Evolutionary conservation across 805 yeast genomes (phyloP).

Genomic region (Lipomyces kockii): DNA sequence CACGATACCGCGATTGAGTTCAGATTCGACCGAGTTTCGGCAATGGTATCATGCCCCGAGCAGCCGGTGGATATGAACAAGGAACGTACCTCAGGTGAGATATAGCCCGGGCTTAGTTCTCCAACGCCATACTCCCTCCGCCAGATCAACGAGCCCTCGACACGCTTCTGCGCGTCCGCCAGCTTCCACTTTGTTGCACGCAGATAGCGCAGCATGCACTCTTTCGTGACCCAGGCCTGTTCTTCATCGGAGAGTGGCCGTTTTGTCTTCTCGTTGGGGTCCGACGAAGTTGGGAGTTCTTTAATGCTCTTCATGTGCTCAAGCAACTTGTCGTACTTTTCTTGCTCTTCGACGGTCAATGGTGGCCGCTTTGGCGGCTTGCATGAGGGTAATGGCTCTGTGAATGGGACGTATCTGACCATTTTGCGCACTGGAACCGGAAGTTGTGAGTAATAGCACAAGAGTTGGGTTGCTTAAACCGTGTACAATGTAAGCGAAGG

Average conservation of each 20-base stretch:
- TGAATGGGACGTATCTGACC: conserved; percentile 56
- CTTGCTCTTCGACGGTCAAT: conserved; percentile 60
- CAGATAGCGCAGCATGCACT: conserved; percentile 85
- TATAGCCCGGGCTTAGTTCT: conserved; percentile 46
- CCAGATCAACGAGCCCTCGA: conserved; percentile 84
- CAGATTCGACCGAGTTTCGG: not conserved
- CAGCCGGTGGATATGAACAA: not conserved
- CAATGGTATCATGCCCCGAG: not conserved
- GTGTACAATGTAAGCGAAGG: not conserved
- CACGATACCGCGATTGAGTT: not conserved
- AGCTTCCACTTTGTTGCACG: conserved; percentile 93
- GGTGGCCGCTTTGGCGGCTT: conserved; percentile 55
- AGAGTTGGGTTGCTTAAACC: not conserved
- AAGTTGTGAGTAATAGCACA: not conserved
- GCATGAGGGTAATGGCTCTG: conserved; percentile 55
- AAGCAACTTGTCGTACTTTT: conserved; percentile 66
- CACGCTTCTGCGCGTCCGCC: conserved; percentile 70
- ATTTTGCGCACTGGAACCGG: conserved; percentile 3
- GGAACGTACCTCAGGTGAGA: conserved; percentile 36
- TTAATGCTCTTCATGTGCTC: conserved; percentile 60
- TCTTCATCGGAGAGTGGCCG: conserved; percentile 57
- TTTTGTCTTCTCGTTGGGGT: conserved; percentile 48
- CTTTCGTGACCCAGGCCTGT: conserved; percentile 90
- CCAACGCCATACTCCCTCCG: conserved; percentile 87
- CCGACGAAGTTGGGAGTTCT: conserved; percentile 52